Conservation (phyloP, 2,329 filamentous ascomycete genomes). For the Paecilomyces niveus region DNA sequence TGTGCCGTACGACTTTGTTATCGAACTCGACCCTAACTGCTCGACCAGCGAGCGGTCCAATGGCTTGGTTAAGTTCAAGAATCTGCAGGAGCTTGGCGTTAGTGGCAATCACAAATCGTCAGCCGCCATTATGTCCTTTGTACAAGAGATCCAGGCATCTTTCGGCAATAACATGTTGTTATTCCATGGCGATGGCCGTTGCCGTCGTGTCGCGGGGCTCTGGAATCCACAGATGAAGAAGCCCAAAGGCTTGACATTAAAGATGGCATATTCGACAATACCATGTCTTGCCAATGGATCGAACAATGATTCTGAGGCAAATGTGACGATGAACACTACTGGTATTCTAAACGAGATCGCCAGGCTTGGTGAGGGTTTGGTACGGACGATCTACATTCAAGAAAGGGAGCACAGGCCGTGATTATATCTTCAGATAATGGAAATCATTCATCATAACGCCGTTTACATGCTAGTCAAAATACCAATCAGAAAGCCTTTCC, state of each 20-base stretch:
- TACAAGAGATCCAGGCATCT: slow-evolving; percentile 58
- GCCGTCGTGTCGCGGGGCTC: slow-evolving; percentile 55
- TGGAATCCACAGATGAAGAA: slow-evolving; percentile 51
- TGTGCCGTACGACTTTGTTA: slow-evolving; percentile 76
- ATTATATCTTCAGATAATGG: slow-evolving; percentile 10
- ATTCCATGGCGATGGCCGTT: slow-evolving; percentile 60
- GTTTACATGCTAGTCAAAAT: background rate
- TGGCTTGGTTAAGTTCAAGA: slow-evolving; percentile 60
- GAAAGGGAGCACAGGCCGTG: slow-evolving; percentile 9
- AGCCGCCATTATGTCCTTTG: slow-evolving; percentile 56
- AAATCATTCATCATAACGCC: slow-evolving; percentile 1
- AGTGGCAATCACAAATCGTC: slow-evolving; percentile 44
- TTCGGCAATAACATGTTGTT: slow-evolving; percentile 70
- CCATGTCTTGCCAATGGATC: slow-evolving; percentile 12
- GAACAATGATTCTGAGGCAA: slow-evolving; percentile 7
- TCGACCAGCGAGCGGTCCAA: slow-evolving; percentile 35
- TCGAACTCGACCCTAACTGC: slow-evolving; percentile 58
- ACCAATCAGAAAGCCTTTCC: background rate
- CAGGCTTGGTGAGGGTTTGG: slow-evolving; percentile 52
- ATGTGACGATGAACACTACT: slow-evolving; percentile 29
- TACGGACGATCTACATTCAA: slow-evolving; percentile 45
- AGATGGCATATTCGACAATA: slow-evolving; percentile 29
- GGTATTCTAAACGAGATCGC: slow-evolving; percentile 40
- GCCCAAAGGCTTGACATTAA: slow-evolving; percentile 27
- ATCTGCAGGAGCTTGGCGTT: slow-evolving; percentile 54